phyloP scores from a whole-genome alignment of 768 basidiomycete species.

The Xerocomellus chrysenteron region DNA sequence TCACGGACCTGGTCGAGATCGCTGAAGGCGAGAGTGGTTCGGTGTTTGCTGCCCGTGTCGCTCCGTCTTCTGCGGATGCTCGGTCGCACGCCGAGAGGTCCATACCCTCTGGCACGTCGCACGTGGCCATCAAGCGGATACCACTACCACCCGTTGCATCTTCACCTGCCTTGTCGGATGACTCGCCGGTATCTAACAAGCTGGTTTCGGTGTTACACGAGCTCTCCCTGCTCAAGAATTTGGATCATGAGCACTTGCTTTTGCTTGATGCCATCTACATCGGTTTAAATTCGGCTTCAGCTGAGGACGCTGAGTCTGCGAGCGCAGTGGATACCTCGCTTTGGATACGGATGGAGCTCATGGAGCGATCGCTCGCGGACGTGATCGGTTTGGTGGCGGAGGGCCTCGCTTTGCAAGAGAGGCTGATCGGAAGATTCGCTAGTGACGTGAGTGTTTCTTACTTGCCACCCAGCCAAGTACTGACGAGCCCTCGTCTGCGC shows the following conservation, averaged over 20 bases:
- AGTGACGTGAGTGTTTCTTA: conserved; percentile 60
- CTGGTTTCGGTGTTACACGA: conserved; percentile 62
- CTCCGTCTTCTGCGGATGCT: conserved; percentile 9
- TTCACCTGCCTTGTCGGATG: conserved; percentile 12
- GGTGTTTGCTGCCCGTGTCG: conserved; percentile 49
- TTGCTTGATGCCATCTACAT: conserved; percentile 71
- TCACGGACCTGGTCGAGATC: conserved; percentile 70
- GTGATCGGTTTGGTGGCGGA: conserved; percentile 62
- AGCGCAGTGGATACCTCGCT: conserved; percentile 51
- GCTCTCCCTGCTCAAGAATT: conserved; percentile 52
- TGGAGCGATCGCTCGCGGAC: conserved; percentile 87
- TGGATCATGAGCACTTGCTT: conserved; percentile 63
- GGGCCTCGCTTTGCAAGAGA: conserved; percentile 65
- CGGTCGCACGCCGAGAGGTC: conserved; percentile 21
- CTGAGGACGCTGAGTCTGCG: conserved; percentile 21
- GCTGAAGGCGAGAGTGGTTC: conserved; percentile 83
- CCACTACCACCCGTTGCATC: conserved; percentile 47
- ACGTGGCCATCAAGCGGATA: conserved; percentile 80
- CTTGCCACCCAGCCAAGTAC: not conserved
- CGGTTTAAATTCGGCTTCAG: conserved; percentile 40
- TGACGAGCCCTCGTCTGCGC: not conserved
- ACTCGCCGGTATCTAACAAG: conserved; percentile 51
- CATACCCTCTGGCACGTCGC: conserved; percentile 29
- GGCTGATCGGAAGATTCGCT: conserved; percentile 70
- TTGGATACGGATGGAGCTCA: conserved; percentile 89